A percentile compares a stretch with the other conserved stretches of the same genome.
Conservation (phyloP, 208 protist genomes). For the Trichomonas tenax region DNA sequence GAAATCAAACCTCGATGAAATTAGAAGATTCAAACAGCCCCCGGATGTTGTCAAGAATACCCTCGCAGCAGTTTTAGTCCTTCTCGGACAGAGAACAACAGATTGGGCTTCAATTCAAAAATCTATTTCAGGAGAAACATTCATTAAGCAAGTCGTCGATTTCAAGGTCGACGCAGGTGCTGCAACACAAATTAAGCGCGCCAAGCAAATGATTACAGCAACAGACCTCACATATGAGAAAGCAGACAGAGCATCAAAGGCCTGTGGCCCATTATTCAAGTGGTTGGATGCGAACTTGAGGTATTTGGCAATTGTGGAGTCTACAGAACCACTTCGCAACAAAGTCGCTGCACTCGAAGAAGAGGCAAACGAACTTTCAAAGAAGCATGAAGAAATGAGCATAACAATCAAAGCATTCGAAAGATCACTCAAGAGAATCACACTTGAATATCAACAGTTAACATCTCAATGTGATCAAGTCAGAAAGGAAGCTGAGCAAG, state of each 20-base stretch:
- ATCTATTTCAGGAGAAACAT: conserved; percentile 69
- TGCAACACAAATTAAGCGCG: conserved; percentile 22
- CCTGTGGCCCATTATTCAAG: conserved; percentile 80
- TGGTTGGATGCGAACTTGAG: conserved; percentile 81
- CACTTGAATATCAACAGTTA: conserved; percentile 72
- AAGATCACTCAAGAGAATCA: conserved; percentile 56
- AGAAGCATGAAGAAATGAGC: conserved; percentile 48
- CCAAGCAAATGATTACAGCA: conserved; percentile 64
- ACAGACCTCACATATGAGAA: conserved; percentile 71
- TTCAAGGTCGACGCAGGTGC: conserved; percentile 61
- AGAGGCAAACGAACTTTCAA: conserved; percentile 50
- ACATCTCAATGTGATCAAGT: conserved; percentile 68
- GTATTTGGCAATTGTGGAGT: conserved; percentile 69
- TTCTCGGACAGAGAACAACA: conserved; percentile 41
- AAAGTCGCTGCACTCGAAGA: conserved; percentile 66
- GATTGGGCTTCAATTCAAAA: conserved; percentile 79
- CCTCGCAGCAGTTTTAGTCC: conserved; percentile 43
- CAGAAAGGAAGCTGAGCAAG: conserved; percentile 59
- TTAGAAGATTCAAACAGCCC: conserved; percentile 81
- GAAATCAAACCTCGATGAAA: conserved; percentile 80
- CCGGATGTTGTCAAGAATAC: conserved; percentile 74
- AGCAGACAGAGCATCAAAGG: conserved; percentile 74
- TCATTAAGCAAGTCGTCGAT: conserved; percentile 71
- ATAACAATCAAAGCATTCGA: conserved; percentile 43
- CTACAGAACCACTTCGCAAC: conserved; percentile 69